Base-by-base conservation (phyloP, 257 asterid genomes). In the Echites panduratus region DNA sequence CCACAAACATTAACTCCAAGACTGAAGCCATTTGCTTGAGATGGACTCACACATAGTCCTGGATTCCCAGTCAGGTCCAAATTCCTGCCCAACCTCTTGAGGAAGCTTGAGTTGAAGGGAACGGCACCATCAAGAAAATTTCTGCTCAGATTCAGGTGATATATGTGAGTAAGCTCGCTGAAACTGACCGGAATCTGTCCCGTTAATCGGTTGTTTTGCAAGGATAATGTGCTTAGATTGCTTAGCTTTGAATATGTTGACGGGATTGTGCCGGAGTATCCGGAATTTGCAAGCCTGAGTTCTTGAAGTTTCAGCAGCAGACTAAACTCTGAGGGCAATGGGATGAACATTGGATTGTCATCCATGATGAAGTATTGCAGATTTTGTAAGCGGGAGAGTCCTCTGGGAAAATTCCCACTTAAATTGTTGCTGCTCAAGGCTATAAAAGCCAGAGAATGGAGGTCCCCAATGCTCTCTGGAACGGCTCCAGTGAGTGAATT, bases 331-430 rank as follows among this genome's bases (percentile, higher is more conserved):
- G 50, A 40, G 2, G 97, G 96, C 22, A 92, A 79, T 26, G 84
- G 5, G 1, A 74, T 75, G 50, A 70, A 88, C 93, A 88, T 82
- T 4, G 97, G 97, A 66, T 92, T 92, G 61, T 83, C 89, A 68
- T 92, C 97, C 97, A 89, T 88, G 47, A 92, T 69, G 71, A 92
- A 89, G 67, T 88, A 89, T 61, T 92, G 95, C 79, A 92, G 45
- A 32, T 29, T 87, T 45, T 83, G 86, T 50, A 92, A 50, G 17
- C 59, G 78, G 0, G 66, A 44, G 2, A 89, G 47, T 17, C 91
- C 86, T 5, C 43, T 54, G 0, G 96, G 95, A 19, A 88, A 87
- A 2, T 53, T 47, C 2, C 97, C 96, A 8, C 67, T 65, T 22
- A 92, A 24, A 50, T 77, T 73, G 57, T 92, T 92, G 84, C 73